Evolutionary conservation across 1,139 yeast genomes (phyloP).

Genomic region (Lodderomyces metapsilosis): DNA sequence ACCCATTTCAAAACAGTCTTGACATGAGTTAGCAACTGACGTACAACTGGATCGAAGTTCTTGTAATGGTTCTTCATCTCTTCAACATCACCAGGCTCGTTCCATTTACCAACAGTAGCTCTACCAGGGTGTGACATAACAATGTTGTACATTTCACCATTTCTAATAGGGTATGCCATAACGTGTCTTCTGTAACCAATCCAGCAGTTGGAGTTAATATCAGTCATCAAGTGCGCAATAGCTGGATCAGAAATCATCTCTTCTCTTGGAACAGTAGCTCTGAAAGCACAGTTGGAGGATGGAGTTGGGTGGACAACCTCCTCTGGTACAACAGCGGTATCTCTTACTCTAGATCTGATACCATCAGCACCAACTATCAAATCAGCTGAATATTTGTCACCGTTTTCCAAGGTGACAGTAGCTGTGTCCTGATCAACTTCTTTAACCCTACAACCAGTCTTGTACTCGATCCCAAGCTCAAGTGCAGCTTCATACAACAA

Average conservation of each 20-base stretch:
- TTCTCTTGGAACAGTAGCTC: background rate
- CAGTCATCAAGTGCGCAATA: slow-evolving; percentile 1
- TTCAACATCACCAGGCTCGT: slow-evolving; percentile 1
- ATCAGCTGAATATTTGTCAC: background rate
- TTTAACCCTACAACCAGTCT: background rate
- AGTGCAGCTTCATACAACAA: background rate
- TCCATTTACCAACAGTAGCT: slow-evolving; percentile 2
- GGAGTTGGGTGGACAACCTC: background rate
- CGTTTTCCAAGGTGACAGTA: slow-evolving; percentile 1
- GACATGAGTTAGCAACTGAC: background rate
- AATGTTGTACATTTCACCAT: slow-evolving; percentile 2
- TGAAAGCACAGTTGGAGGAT: slow-evolving; percentile 2
- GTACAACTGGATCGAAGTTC: slow-evolving; percentile 1
- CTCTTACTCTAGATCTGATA: slow-evolving; percentile 1
- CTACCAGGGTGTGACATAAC: slow-evolving; percentile 1
- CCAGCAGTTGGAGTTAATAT: slow-evolving; percentile 2
- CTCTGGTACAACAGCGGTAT: slow-evolving; percentile 1
- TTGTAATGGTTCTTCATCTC: slow-evolving; percentile 1
- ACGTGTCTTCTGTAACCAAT: slow-evolving; percentile 2
- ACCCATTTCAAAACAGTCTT: background rate
- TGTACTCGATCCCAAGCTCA: background rate
- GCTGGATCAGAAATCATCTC: slow-evolving; percentile 1
- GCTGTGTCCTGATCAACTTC: background rate
- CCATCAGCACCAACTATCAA: slow-evolving; percentile 1
- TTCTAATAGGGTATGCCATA: slow-evolving; percentile 1